These are phyloP conservation scores for Emergomyces orientalis DNA, from an alignment of 2,329 filamentous ascomycete species.

Conservation along the genomic window DNA sequence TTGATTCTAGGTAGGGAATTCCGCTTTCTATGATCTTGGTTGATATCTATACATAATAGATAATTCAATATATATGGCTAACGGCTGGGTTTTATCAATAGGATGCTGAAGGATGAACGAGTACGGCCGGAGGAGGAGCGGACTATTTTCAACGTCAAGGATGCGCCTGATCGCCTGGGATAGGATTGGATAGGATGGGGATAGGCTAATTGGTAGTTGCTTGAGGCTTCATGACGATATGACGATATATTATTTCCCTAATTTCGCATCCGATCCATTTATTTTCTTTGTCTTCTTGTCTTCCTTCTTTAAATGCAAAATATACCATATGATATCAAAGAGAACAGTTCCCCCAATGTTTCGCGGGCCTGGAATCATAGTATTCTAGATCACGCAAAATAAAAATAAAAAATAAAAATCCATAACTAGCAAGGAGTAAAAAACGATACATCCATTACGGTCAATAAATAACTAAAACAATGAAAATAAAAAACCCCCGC, in stretches of 20 bases:
- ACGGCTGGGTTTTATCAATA: constrained; percentile 19
- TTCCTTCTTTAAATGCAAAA: not conserved
- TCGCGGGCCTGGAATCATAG: not conserved
- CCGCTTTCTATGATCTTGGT: not conserved
- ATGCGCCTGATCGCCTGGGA: constrained; percentile 66
- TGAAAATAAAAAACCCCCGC: not conserved
- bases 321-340: not conserved
- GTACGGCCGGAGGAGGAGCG: constrained; percentile 51
- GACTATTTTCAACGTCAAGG: constrained; percentile 67
- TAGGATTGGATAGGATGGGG: constrained; percentile 34
- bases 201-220: not conserved
- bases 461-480: not conserved
- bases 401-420: not conserved
- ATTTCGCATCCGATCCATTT: not conserved
- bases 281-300: not conserved
- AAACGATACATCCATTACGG: constrained; percentile 1
- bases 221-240: constrained; percentile 17
- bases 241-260: constrained; percentile 14
- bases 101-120: constrained; percentile 88
- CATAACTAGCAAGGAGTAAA: not conserved
- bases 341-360: not conserved
- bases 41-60: not conserved
- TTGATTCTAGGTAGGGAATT: constrained; percentile 57
- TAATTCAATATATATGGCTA: not conserved
- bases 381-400: not conserved